These are phyloP conservation scores for Drechslerella coelobrocha DNA, from an alignment of 2,329 filamentous ascomycete genomes.

Conservation along the genomic window DNA sequence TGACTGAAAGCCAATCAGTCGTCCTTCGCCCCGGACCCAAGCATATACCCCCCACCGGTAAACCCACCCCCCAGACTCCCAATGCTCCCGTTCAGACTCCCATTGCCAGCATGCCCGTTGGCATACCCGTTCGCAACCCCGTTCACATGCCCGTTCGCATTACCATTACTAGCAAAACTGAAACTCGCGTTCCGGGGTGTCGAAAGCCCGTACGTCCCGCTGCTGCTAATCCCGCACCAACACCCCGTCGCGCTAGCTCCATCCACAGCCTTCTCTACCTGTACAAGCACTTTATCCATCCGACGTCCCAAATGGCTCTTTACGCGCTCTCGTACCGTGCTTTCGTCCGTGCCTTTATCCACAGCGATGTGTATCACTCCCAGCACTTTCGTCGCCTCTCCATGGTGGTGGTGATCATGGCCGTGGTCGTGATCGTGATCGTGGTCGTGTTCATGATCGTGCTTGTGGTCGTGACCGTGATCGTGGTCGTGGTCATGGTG, in stretches of 20 bases:
- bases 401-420: conserved; percentile 12
- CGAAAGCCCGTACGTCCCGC: conserved; percentile 25
- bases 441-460: conserved; percentile 13
- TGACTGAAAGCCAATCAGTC: conserved; percentile 11
- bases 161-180: conserved; percentile 7
- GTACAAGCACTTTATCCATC: conserved; percentile 39
- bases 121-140: conserved; percentile 11
- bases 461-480: conserved; percentile 20
- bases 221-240: conserved; percentile 37
- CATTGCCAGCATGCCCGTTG: conserved; percentile 1
- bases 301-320: conserved; percentile 33
- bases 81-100: neutral
- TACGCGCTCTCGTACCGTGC: conserved; percentile 19
- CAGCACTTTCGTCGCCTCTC: conserved; percentile 24
- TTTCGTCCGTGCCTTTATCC: conserved; percentile 31
- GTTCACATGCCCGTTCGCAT: conserved; percentile 12
- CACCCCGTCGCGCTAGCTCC: conserved; percentile 12
- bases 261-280: conserved; percentile 29
- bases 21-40: conserved; percentile 19
- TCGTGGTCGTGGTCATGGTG: conserved; percentile 19
- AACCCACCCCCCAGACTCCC: neutral
- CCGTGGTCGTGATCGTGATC: conserved; percentile 4
- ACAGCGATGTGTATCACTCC: conserved; percentile 42
- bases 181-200: conserved; percentile 35
- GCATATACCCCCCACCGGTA: conserved; percentile 9